Evolutionary conservation across 2,329 filamentous ascomycete genomes (phyloP), one percentile per base, ranked within the genome.

Genomic region (Colletotrichum lupini): DNA sequence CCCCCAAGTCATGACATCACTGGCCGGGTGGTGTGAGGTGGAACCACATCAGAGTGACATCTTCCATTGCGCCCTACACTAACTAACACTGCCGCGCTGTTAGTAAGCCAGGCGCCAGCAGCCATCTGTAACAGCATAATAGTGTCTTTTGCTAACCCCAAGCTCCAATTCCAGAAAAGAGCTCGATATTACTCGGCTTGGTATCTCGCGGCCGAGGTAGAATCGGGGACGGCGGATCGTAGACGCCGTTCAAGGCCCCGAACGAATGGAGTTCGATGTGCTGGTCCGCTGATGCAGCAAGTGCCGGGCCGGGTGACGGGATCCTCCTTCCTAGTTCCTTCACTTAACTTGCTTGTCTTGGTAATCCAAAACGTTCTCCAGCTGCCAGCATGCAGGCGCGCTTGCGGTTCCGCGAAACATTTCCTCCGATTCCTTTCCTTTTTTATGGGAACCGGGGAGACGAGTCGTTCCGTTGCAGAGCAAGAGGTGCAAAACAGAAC

Each of bases 1-100:
- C 42, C 12, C n/a, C 46, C 49, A 53, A 58, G 59, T 64, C 69
- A 73, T 73, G 70, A 73, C 70, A 73, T 73, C 70, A 73, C 70
- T 11, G 53, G 26, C 46, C 11, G 26, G 30, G 42, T 65, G 55
- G 42, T 64, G 66, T 55, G 70, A 35, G 32, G 32, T 35, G 70
- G 30, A 64, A 68, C 58, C 26, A 59, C 69, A 72, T 72, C 69
- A 72, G 65, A 63, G 69, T 72, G 69, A 72, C 69, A 69, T 72
- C 35, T 72, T 72, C 37, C 58, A 58, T 65, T 22, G 37, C 28
- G 28, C 7, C 61, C 32, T 26, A 28, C 35, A 12, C 32, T 35
- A 35, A 35, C 22, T 6, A 2, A 42, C 14, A 49, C 42, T 49
- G 4, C 42, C 16, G 42, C 42, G 19, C 19, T 22, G 42, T 49